Conservation (phyloP, 805 yeast genomes). For the Hanseniaspora pseudoguilliermondii region DNA sequence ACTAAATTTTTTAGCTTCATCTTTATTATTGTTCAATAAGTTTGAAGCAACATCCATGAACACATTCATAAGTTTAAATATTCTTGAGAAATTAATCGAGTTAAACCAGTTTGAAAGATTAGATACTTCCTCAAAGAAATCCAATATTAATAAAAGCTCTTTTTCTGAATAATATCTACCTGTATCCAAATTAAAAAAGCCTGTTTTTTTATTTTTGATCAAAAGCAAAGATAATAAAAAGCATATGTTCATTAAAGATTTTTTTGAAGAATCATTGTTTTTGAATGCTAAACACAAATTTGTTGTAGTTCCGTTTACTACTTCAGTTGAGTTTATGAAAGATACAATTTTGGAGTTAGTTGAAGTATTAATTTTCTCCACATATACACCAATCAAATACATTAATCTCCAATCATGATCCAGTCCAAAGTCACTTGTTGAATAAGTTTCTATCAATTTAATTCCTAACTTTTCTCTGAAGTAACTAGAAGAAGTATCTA, state of each 20-base stretch:
- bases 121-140: neutral
- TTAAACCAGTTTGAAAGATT: neutral
- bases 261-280: neutral
- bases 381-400: neutral
- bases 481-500: neutral
- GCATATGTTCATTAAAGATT: neutral
- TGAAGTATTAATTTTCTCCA: neutral
- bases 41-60: neutral
- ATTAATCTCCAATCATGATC: neutral
- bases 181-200: neutral
- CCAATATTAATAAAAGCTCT: neutral
- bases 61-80: neutral
- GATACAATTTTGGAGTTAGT: neutral
- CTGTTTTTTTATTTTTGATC: neutral
- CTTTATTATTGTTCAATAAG: neutral
- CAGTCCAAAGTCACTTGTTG: too few relatives aligned
- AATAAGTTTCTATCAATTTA: neutral
- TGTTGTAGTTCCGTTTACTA: neutral
- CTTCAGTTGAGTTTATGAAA: neutral
- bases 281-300: neutral
- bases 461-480: neutral
- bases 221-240: neutral
- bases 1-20: neutral
- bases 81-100: neutral
- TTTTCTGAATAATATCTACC: neutral